These are phyloP conservation scores for Alternaria sp. DNA, from an alignment of 2,329 filamentous ascomycete species.

Conservation along the genomic window DNA sequence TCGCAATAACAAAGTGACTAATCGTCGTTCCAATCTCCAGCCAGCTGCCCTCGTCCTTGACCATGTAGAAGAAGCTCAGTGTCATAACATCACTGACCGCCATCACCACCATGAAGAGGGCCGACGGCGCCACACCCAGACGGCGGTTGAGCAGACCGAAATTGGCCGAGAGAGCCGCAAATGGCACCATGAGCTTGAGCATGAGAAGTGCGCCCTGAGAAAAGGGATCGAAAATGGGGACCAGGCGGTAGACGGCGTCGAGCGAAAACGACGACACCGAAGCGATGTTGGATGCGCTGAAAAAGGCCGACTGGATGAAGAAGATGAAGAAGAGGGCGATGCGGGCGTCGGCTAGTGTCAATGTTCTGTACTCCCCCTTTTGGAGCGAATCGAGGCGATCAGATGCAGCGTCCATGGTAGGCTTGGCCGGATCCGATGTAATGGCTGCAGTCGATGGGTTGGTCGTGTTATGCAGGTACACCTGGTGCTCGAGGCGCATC, in stretches of 20 bases:
- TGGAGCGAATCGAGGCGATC: constrained; percentile 39
- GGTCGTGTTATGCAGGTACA: constrained; percentile 58
- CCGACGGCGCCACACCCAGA: constrained; percentile 82
- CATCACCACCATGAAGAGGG: constrained; percentile 91
- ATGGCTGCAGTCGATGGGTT: constrained; percentile 15
- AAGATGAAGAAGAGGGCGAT: constrained; percentile 95
- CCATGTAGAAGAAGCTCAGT: constrained; percentile 96
- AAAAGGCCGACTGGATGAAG: constrained; percentile 93
- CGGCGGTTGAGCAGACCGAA: constrained; percentile 89
- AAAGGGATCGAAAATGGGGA: constrained; percentile 94
- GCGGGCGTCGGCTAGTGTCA: constrained; percentile 83
- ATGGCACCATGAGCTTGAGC: constrained; percentile 90
- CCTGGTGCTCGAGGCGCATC: constrained; percentile 87
- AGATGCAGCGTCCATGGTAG: constrained; percentile 50
- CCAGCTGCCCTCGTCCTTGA: constrained; percentile 96
- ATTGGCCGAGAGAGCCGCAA: constrained; percentile 89
- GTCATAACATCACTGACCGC: constrained; percentile 87
- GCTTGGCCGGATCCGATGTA: constrained; percentile 38
- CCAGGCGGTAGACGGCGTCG: constrained; percentile 83
- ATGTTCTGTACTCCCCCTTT: constrained; percentile 63
- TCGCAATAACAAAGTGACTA: constrained; percentile 93
- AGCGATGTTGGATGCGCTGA: constrained; percentile 94
- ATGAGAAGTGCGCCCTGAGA: constrained; percentile 86
- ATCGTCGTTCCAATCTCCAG: constrained; percentile 97
- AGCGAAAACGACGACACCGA: constrained; percentile 93